These are phyloP conservation scores for Colletotrichum siamense DNA, from an alignment of 2,329 filamentous ascomycete genomes.

Conservation along the genomic window DNA sequence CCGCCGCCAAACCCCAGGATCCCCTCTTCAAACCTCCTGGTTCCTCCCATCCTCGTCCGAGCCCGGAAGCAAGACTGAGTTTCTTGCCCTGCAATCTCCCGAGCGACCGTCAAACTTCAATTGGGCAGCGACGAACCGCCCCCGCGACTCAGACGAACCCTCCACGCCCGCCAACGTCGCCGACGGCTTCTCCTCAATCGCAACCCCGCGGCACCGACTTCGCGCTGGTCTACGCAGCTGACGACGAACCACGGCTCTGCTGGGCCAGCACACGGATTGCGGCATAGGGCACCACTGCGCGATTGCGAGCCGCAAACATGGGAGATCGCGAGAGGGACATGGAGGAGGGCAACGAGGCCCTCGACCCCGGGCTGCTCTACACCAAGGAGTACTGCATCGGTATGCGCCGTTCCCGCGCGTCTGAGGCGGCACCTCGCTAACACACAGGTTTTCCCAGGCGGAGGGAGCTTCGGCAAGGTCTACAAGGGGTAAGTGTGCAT, in stretches of 20 bases:
- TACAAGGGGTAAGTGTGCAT: slow-evolving; percentile 80
- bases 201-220: neutral
- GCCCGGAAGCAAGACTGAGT: neutral
- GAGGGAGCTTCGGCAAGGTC: slow-evolving; percentile 97
- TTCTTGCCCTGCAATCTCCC: neutral
- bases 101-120: neutral
- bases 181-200: neutral
- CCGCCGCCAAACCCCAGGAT: neutral
- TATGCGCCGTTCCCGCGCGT: slow-evolving; percentile 42
- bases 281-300: neutral
- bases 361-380: slow-evolving; percentile 90
- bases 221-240: neutral
- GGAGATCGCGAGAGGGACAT: slow-evolving; percentile 53
- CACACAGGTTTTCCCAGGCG: slow-evolving; percentile 60
- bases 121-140: neutral
- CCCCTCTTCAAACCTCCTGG: neutral
- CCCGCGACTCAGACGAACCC: neutral
- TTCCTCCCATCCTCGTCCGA: neutral
- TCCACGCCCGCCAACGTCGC: neutral
- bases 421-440: neutral
- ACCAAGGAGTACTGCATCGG: slow-evolving; percentile 92
- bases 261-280: neutral
- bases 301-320: slow-evolving; percentile 39
- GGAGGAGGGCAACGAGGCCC: slow-evolving; percentile 55
- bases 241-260: neutral